phyloP scores from a whole-genome alignment of 768 basidiomycete genomes.

The Galerina sulciceps region DNA sequence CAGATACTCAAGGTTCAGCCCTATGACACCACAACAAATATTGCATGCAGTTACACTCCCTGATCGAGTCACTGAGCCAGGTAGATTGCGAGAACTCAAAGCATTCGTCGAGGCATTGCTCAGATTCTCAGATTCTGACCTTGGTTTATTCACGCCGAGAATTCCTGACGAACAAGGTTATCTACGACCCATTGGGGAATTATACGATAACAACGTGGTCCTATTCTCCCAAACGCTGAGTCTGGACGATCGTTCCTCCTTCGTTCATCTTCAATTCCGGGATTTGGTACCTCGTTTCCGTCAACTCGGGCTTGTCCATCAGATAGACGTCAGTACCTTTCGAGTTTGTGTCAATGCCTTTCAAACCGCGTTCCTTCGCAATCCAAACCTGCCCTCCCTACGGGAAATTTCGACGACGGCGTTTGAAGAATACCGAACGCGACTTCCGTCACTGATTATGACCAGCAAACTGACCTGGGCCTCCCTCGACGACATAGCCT shows the following conservation, averaged over 20 bases:
- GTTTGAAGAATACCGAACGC: conserved; percentile 2
- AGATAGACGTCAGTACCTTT: conserved; percentile 9
- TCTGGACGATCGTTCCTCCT: background rate
- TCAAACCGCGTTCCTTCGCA: background rate
- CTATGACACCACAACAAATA: background rate
- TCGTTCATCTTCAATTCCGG: conserved; percentile 8
- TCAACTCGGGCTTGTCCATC: conserved; percentile 6
- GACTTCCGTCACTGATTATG: conserved; percentile 13
- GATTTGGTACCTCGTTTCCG: background rate
- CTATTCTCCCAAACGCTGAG: conserved; percentile 9
- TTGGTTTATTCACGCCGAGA: background rate
- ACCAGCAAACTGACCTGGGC: background rate
- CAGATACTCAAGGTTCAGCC: background rate
- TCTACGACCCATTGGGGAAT: background rate
- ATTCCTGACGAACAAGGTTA: conserved; percentile 9
- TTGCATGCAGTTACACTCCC: background rate
- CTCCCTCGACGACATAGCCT: conserved; percentile 35
- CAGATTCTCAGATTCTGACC: background rate
- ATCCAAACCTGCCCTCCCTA: background rate
- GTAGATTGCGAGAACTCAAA: background rate
- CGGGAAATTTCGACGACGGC: background rate
- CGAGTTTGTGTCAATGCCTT: conserved; percentile 7
- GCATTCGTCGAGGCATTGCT: background rate
- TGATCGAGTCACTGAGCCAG: background rate
- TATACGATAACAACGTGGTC: conserved; percentile 11